These are phyloP conservation scores for Prunus salicina DNA, from an alignment of 306 rosid genomes.

Conservation along the genomic window DNA sequence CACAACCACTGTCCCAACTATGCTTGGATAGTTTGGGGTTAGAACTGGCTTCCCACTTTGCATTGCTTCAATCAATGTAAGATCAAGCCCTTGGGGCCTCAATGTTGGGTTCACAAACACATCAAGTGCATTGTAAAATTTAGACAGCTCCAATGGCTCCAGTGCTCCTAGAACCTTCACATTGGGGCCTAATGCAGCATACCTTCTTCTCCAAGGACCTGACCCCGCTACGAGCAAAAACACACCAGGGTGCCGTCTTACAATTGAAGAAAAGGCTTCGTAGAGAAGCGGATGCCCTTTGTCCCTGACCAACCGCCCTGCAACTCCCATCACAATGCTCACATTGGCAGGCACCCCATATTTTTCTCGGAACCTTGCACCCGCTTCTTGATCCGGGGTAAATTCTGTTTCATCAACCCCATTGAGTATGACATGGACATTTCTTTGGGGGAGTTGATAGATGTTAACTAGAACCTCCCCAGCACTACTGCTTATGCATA, in stretches of 20 bases:
- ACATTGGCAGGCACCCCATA: constrained; percentile 16
- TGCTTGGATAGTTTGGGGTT: constrained; percentile 33
- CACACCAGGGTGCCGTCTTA: background rate
- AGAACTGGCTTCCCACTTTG: constrained; percentile 26
- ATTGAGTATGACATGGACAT: constrained; percentile 28
- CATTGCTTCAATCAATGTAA: constrained; percentile 28
- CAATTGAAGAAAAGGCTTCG: constrained; percentile 26
- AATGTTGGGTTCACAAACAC: constrained; percentile 30
- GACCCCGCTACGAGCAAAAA: constrained; percentile 26
- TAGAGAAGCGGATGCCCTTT: constrained; percentile 29
- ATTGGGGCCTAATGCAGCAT: constrained; percentile 27
- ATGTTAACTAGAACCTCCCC: constrained; percentile 26
- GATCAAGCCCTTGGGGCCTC: constrained; percentile 36
- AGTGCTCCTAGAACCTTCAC: constrained; percentile 28
- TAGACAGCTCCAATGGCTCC: constrained; percentile 22
- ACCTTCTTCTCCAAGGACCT: constrained; percentile 32
- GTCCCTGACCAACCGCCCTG: constrained; percentile 31
- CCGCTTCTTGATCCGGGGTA: constrained; percentile 11
- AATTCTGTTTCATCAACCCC: constrained; percentile 27
- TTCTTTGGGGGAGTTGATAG: constrained; percentile 25
- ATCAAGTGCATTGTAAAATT: constrained; percentile 27
- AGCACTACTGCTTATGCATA: constrained; percentile 29
- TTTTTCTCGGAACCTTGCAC: constrained; percentile 14
- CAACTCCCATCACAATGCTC: constrained; percentile 34
- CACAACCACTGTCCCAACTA: constrained; percentile 25